A percentile compares a stretch with the other conserved stretches of the same genome.
These are phyloP conservation scores for Peronospora farinosa DNA, from an alignment of 352 stramenopile genomes.

Conservation along the genomic window DNA sequence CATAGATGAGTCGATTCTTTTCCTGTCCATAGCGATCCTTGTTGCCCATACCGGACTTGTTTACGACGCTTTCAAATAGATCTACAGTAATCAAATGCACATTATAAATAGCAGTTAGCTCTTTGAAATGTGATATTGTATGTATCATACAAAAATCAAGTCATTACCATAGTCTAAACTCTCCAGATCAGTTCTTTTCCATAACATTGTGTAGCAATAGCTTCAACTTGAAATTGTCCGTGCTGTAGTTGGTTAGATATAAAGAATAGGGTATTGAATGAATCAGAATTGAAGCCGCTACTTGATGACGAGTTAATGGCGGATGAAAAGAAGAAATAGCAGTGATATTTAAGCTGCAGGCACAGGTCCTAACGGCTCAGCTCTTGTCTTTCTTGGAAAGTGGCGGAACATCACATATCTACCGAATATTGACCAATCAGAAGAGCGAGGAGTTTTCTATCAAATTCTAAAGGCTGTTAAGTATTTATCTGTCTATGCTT, in stretches of 20 bases:
- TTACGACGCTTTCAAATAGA: constrained; percentile 83
- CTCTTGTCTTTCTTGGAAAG: background rate
- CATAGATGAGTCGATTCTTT: constrained; percentile 71
- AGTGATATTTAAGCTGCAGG: constrained; percentile 1
- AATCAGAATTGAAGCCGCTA: background rate
- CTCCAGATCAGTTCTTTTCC: constrained; percentile 65
- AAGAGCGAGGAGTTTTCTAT: background rate
- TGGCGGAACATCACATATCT: constrained; percentile 7
- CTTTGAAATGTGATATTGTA: too few species aligned
- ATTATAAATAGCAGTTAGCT: background rate
- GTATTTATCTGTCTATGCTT: too few species aligned
- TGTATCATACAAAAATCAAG: too few species aligned
- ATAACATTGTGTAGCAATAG: constrained; percentile 37
- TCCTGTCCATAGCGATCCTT: constrained; percentile 78
- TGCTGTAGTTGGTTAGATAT: background rate
- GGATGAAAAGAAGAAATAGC: constrained; percentile 1
- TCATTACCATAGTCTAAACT: constrained; percentile 73
- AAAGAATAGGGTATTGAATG: background rate
- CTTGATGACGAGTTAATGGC: background rate
- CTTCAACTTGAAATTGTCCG: constrained; percentile 5
- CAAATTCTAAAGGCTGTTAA: too few species aligned
- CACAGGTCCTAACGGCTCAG: background rate
- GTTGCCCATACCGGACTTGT: constrained; percentile 79
- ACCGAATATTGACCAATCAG: constrained; percentile 14
- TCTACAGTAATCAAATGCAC: constrained; percentile 29